Conservation (phyloP, 176 grass and related monocot species). For the Poa annua region DNA sequence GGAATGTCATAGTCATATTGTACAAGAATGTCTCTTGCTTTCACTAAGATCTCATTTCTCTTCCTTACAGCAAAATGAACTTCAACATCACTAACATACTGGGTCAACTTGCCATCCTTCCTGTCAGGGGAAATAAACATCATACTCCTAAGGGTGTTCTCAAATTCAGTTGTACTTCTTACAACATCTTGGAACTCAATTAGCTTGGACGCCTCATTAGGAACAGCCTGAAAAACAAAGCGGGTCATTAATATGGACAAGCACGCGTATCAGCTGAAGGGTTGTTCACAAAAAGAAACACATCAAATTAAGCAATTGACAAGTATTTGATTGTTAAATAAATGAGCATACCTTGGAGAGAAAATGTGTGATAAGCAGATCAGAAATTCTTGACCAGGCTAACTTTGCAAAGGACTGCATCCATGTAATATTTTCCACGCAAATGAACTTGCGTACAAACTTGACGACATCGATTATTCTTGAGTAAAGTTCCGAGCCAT, state of each 20-base stretch:
- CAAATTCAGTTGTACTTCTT: conserved; percentile 77
- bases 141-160: conserved; percentile 66
- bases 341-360: conserved; percentile 81
- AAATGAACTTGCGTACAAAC: conserved; percentile 71
- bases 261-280: conserved; percentile 3
- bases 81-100: conserved; percentile 92
- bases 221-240: conserved; percentile 78
- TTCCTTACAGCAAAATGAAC: conserved; percentile 97
- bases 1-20: conserved; percentile 67
- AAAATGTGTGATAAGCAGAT: conserved; percentile 86
- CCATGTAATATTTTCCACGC: conserved; percentile 75
- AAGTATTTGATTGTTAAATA: conserved; percentile 11
- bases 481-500: conserved; percentile 76
- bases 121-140: conserved; percentile 74
- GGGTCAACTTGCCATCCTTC: conserved; percentile 82
- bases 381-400: conserved; percentile 85
- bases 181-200: conserved; percentile 89
- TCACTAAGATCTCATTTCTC: conserved; percentile 86
- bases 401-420: conserved; percentile 77
- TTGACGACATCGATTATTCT: conserved; percentile 79
- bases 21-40: conserved; percentile 76
- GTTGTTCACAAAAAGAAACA: conserved; percentile 6
- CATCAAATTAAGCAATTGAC: conserved; percentile 3
- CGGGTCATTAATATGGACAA: conserved; percentile 12
- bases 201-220: conserved; percentile 82